Base-by-base conservation (phyloP, 371 early-diverging fungal species). In the Mucor sp. region DNA sequence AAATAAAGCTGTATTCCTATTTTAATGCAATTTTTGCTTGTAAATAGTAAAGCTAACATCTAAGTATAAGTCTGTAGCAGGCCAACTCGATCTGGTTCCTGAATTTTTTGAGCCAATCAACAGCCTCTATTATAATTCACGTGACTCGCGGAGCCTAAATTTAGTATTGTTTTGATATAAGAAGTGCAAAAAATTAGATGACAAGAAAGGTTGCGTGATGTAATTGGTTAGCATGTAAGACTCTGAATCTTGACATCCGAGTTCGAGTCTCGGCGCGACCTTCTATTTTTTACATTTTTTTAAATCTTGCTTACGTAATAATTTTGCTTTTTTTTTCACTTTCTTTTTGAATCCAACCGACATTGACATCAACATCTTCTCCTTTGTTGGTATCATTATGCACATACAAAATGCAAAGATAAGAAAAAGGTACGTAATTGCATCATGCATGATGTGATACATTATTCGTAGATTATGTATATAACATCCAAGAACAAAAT, bases 201-300 rank as follows among this genome's bases (percentile, higher is more conserved):
- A 0, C 50, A 50, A 50, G 56, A 27, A 60, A 43, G 78, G 78
- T 72, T 64, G 63, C 68, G 68, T 77, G 78, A 77, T 77, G 78
- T 77, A 77, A 77, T 69, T 71, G 78, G 78, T 74, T 77, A 77
- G 78, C 78, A 77, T 77, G 63, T 66, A 70, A 71, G 77, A 77
- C 72, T 77, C 74, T 77, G 77, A 77, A 71, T 77, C 77, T 71
- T 69, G 58, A 37, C 70, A 77, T 77, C 78, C 78, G 78, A 77
- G 78, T 77, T 77, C 78, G 75, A 77, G 65, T 74, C 78, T 77
- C 78, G 78, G 78, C 68, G 66, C 65, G 72, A 72, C 78, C 78
- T 76, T 41, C 25, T 39, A 60, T 50, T 66, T 62, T 41, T 35
- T 7, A 32, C 12, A 33, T 33, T 43, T 47, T 56, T 56, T 32